Evolutionary conservation across 2,329 filamentous ascomycete species (phyloP), one percentile per base, ranked within the genome.

Genomic region (Tolypocladium tundrense): DNA sequence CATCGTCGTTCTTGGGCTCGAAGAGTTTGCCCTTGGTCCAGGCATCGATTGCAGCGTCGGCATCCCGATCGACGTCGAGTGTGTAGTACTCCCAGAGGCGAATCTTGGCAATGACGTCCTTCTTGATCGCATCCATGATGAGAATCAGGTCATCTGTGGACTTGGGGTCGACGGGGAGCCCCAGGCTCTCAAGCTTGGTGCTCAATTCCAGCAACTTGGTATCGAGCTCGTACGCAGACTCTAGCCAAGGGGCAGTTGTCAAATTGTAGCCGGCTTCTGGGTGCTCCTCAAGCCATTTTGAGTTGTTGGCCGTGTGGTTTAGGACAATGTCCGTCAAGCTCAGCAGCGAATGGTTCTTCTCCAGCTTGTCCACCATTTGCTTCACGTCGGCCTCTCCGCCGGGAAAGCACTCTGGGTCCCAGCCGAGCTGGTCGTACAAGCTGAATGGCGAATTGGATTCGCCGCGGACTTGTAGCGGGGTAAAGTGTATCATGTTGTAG

Each of bases 401-500:
- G 1, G 91, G 91, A 67, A 99, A 99, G 67, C 87, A 84, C 10
- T 77, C 76, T 6, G 87, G 82, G 69, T 99, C 95, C 79, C 95
- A 99, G 51, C 81, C 80, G 27, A 95, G 80, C 75, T 99, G 95
- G 67, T 99, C 90, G 70, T 88, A 96, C 66, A 99, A 84, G 72
- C 94, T 99, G 78, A 97, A 99, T 0, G 94, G 94, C 1, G 94
- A 99, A 70, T 99, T 96, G 56, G 94, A 99, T 51, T 79, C 81
- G 58, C 94, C 94, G 60, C 94, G 86, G 59, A 88, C 81, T 79
- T 96, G 94, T 63, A 99, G 78, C 11, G 94, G 94, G 2, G 94
- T 97, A 72, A 99, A 99, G 73, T 99, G 94, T 60, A 99, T 86
- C 91, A 97, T 97, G 75, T 99, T 99, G 80, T 99, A 99, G 52